Percentiles rank a stretch among this genome's conserved stretches.
Conservation (phyloP, 176 grass and related monocot species). For the Aegilops speltoides region DNA sequence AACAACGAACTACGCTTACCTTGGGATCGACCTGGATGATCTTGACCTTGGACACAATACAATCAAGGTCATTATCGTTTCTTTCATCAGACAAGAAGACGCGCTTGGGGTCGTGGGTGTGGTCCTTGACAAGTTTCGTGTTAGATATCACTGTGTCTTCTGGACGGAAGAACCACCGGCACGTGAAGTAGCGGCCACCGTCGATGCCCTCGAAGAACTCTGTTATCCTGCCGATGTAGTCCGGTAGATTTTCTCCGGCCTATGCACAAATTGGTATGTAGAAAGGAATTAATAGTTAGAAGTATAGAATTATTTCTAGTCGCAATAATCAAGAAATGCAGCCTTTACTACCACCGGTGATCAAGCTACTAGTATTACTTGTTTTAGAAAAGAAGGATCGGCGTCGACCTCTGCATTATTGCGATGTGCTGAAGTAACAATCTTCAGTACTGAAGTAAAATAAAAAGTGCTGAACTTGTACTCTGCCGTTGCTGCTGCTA, state of each 20-base stretch:
- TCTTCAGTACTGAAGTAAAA: too few relatives aligned
- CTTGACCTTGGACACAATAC: slow-evolving; percentile 56
- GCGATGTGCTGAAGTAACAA: too few relatives aligned
- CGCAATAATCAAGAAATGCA: too few relatives aligned
- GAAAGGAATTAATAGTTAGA: not conserved
- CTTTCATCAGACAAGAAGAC: slow-evolving; percentile 81
- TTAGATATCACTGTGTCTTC: not conserved
- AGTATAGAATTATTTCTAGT: too few relatives aligned
- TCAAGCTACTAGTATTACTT: too few relatives aligned
- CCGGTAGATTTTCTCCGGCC: slow-evolving; percentile 45
- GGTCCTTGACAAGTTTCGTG: slow-evolving; percentile 20
- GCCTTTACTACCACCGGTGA: too few relatives aligned
- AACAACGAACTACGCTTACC: slow-evolving; percentile 31
- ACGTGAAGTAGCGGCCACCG: slow-evolving; percentile 41
- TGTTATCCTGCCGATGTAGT: slow-evolving; percentile 71
- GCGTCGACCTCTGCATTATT: too few relatives aligned
- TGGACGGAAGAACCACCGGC: not conserved
- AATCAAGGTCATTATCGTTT: slow-evolving; percentile 76
- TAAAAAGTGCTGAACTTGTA: too few relatives aligned
- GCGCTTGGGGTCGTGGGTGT: slow-evolving; percentile 47
- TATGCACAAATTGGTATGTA: not conserved
- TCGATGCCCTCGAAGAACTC: slow-evolving; percentile 70
- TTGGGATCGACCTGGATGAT: slow-evolving; percentile 58
- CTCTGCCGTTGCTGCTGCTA: too few relatives aligned
- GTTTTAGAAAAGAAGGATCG: too few relatives aligned